phyloP scores from a whole-genome alignment of 2,329 filamentous ascomycete genomes.

The Zarea fungicola region DNA sequence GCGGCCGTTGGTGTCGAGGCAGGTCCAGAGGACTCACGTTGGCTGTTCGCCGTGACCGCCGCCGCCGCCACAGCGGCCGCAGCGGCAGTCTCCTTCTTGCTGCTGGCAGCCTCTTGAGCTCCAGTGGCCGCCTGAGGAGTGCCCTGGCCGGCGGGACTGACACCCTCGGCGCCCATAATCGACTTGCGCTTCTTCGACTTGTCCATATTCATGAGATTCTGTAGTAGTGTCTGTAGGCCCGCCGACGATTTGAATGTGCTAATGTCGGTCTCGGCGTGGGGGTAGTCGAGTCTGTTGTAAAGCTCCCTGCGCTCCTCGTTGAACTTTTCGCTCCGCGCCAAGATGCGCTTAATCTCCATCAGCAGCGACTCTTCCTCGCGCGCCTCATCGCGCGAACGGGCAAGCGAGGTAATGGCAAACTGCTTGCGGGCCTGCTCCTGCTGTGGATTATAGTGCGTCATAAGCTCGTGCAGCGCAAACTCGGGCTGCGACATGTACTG shows the following conservation, averaged over 20 bases:
- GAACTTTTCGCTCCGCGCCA: conserved; percentile 78
- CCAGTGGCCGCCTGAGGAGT: conserved; percentile 34
- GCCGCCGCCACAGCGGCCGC: conserved; percentile 44
- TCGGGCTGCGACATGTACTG: conserved; percentile 85
- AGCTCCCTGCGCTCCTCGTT: conserved; percentile 84
- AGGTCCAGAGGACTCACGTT: conserved; percentile 30
- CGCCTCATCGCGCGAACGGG: conserved; percentile 78
- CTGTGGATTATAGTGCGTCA: conserved; percentile 78
- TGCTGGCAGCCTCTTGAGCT: conserved; percentile 26
- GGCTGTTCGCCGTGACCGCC: conserved; percentile 26
- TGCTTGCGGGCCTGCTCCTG: conserved; percentile 78
- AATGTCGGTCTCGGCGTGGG: conserved; percentile 63
- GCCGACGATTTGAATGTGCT: conserved; percentile 74
- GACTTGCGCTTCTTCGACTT: conserved; percentile 85
- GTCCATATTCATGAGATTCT: conserved; percentile 76
- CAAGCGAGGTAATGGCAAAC: conserved; percentile 73
- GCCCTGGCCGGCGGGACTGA: conserved; percentile 38
- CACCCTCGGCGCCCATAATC: conserved; percentile 55
- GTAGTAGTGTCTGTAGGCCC: conserved; percentile 73
- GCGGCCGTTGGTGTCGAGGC: conserved; percentile 32
- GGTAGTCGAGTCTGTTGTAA: conserved; percentile 81
- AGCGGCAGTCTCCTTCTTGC: conserved; percentile 50
- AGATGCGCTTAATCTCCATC: conserved; percentile 85
- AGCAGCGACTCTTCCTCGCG: conserved; percentile 87
- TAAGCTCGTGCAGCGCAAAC: conserved; percentile 75